Percentiles rank a stretch among this genome's conserved stretches.
Conservation (phyloP, 2,329 filamentous ascomycete genomes). For the Aspergillus calidoustus region DNA sequence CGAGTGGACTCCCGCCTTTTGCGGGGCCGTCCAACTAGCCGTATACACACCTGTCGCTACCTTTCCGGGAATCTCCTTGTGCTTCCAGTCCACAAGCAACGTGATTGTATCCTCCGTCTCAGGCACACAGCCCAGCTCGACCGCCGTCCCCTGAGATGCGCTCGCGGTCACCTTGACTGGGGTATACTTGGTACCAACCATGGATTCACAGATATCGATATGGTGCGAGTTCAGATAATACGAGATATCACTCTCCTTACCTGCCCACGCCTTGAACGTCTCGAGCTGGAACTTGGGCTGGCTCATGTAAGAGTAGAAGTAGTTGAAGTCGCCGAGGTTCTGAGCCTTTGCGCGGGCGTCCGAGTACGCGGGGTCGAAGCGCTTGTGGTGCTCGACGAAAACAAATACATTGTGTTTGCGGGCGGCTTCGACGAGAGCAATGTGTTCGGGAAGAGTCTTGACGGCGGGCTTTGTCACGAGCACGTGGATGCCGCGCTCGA, state of each 20-base stretch:
- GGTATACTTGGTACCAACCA: slow-evolving; percentile 76
- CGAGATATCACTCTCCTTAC: slow-evolving; percentile 87
- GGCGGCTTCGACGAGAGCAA: slow-evolving; percentile 13
- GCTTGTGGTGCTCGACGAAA: slow-evolving; percentile 82
- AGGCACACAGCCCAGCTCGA: slow-evolving; percentile 74
- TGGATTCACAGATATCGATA: slow-evolving; percentile 88
- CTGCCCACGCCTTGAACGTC: slow-evolving; percentile 94
- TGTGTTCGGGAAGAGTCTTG: slow-evolving; percentile 18
- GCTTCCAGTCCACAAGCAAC: slow-evolving; percentile 84
- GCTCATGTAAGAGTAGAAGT: slow-evolving; percentile 97
- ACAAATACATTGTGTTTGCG: slow-evolving; percentile 21
- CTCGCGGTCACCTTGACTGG: slow-evolving; percentile 81
- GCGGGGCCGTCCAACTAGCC: slow-evolving; percentile 90
- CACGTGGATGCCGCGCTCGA: slow-evolving; percentile 85
- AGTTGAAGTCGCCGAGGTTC: slow-evolving; percentile 91
- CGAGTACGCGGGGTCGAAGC: slow-evolving; percentile 89
- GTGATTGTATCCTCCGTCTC: slow-evolving; percentile 94
- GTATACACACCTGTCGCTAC: slow-evolving; percentile 89
- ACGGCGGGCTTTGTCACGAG: slow-evolving; percentile 48
- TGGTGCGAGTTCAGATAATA: slow-evolving; percentile 98
- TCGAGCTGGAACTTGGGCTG: slow-evolving; percentile 90
- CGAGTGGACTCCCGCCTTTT: slow-evolving; percentile 90
- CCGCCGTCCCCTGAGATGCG: slow-evolving; percentile 78
- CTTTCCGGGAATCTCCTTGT: slow-evolving; percentile 69
- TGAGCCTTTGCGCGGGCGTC: slow-evolving; percentile 80